These are phyloP conservation scores for Fraxinus nigra DNA, from an alignment of 305 asterid genomes.

Conservation along the genomic window DNA sequence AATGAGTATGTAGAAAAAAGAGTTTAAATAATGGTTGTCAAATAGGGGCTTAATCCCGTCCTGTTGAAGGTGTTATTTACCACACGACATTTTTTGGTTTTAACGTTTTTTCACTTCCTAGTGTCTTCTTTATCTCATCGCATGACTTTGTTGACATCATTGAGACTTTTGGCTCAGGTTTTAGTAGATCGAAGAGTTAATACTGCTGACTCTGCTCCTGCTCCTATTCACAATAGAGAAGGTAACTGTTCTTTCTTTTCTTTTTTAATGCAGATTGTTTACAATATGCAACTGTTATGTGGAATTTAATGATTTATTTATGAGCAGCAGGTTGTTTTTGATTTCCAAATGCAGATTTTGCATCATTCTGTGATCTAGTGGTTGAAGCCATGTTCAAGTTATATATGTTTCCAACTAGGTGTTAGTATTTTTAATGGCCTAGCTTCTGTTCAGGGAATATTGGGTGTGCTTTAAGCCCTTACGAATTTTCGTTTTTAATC, in stretches of 20 bases:
- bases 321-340: neutral
- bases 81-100: neutral
- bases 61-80: neutral
- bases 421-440: neutral
- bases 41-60: neutral
- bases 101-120: neutral
- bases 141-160: constrained; percentile 16
- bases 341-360: neutral
- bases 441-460: neutral
- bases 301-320: neutral
- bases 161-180: constrained; percentile 43
- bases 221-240: constrained; percentile 52
- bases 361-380: constrained; percentile 1
- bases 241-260: constrained; percentile 34
- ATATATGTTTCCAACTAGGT: neutral
- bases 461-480: neutral
- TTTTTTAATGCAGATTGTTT: constrained; percentile 15
- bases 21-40: no score
- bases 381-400: neutral
- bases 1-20: no score
- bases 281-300: neutral
- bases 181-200: constrained; percentile 51
- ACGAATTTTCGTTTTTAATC: neutral
- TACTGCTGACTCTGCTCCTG: constrained; percentile 39
- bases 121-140: constrained; percentile 14